phyloP scores from a whole-genome alignment of 169 alveolate species.

The Plasmodium reichenowi region DNA sequence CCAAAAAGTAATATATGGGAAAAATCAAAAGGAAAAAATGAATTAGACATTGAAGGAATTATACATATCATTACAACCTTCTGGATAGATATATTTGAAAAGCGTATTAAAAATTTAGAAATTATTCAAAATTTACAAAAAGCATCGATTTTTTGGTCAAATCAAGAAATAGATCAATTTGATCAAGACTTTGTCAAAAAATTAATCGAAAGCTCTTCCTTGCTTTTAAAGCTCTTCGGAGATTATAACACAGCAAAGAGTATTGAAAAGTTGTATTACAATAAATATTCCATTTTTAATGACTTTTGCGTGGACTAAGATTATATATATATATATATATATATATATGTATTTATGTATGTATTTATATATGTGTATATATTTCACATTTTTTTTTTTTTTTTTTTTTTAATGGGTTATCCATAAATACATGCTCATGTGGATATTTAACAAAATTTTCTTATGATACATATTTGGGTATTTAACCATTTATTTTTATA shows the following conservation, averaged over 20 bases:
- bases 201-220: conserved; percentile 70
- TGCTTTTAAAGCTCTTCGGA: conserved; percentile 61
- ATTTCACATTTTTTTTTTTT: not conserved
- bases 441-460: too few species aligned
- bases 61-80: conserved; percentile 85
- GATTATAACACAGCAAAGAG: conserved; percentile 75
- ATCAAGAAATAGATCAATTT: conserved; percentile 86
- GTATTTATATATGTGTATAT: not conserved
- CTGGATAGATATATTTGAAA: conserved; percentile 86
- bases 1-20: conserved; percentile 86
- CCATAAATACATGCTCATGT: too few species aligned
- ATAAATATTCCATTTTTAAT: conserved; percentile 73
- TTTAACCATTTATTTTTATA: too few species aligned
- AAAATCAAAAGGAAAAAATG: conserved; percentile 78
- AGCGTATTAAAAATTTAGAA: conserved; percentile 79
- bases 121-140: conserved; percentile 75
- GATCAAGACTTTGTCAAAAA: conserved; percentile 81
- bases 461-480: too few species aligned
- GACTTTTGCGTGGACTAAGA: conserved; percentile 75
- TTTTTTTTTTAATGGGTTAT: not conserved
- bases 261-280: conserved; percentile 71
- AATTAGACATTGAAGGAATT: conserved; percentile 87
- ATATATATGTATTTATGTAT: not conserved
- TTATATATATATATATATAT: not conserved
- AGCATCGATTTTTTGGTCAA: conserved; percentile 89